These are phyloP conservation scores for Clavaria fumosa DNA, from an alignment of 768 basidiomycete genomes.

Conservation along the genomic window DNA sequence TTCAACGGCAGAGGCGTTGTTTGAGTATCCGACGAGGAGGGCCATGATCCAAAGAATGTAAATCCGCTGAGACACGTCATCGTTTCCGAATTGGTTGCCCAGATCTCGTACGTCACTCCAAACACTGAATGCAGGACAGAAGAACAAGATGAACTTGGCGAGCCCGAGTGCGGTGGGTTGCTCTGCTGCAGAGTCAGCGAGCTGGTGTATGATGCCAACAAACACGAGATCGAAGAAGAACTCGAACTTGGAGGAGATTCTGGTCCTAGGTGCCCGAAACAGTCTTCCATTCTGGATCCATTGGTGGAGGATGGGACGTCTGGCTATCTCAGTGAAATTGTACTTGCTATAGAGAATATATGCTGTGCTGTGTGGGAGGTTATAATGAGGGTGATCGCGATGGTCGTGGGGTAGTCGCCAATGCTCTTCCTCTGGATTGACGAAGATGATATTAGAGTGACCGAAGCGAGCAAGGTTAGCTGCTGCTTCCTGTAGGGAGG, in stretches of 20 bases:
- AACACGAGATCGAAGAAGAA: conserved; percentile 7
- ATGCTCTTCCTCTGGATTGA: neutral
- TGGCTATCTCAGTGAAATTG: neutral
- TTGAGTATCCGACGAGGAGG: conserved; percentile 3
- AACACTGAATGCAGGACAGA: conserved; percentile 3
- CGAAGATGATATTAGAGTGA: neutral
- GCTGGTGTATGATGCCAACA: conserved; percentile 6
- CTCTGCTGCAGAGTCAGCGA: conserved; percentile 4
- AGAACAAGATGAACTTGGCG: conserved; percentile 2
- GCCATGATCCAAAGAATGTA: conserved; percentile 5
- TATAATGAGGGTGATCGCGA: neutral
- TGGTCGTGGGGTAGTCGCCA: neutral
- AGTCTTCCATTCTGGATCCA: neutral
- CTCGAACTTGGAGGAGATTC: neutral
- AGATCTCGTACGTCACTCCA: conserved; percentile 3
- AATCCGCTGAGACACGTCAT: conserved; percentile 2
- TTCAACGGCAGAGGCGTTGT: conserved; percentile 1
- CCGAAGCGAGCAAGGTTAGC: neutral
- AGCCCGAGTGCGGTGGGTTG: neutral
- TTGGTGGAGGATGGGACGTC: neutral
- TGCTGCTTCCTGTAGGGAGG: neutral
- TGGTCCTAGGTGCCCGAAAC: neutral
- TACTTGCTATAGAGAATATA: neutral
- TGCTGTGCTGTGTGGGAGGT: neutral
- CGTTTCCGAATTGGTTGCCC: conserved; percentile 2